Evolutionary conservation across 1,284 basidiomycete species (phyloP).

Genomic region (Tylopilus sp.): DNA sequence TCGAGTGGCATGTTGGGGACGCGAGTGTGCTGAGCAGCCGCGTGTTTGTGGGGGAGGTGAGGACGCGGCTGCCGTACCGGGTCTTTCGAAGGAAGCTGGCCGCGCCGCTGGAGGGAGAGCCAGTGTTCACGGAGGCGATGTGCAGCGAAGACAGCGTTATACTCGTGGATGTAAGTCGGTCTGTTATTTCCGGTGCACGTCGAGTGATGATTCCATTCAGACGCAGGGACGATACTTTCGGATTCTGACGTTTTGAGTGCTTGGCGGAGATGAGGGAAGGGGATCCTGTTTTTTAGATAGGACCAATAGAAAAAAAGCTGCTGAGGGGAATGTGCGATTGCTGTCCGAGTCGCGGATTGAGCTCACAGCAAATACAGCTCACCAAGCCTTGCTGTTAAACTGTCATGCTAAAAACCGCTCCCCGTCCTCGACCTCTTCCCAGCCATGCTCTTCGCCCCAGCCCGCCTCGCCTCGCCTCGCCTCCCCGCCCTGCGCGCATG

Average conservation of each 20-base stretch:
- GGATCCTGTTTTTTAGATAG: neutral
- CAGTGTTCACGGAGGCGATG: conserved; percentile 40
- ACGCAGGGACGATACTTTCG: conserved; percentile 27
- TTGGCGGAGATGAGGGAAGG: neutral
- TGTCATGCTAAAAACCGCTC: conserved; percentile 21
- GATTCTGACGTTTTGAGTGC: conserved; percentile 28
- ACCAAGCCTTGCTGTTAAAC: conserved; percentile 19
- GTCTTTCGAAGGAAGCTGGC: conserved; percentile 23
- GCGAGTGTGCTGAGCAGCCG: conserved; percentile 21
- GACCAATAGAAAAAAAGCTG: neutral
- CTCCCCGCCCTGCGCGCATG: conserved; percentile 53
- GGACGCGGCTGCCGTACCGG: conserved; percentile 48
- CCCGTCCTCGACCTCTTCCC: neutral
- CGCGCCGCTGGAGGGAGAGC: conserved; percentile 10
- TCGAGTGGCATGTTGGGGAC: conserved; percentile 28
- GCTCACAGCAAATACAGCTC: conserved; percentile 36
- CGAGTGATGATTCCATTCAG: conserved; percentile 11
- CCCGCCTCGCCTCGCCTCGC: conserved; percentile 24
- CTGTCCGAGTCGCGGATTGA: conserved; percentile 27
- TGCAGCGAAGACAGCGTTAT: conserved; percentile 56
- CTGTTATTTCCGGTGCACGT: neutral
- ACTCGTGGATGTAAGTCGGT: conserved; percentile 46
- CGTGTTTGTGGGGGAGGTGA: conserved; percentile 41
- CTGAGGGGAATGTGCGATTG: conserved; percentile 32
- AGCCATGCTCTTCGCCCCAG: conserved; percentile 1